Percentiles rank a stretch among this genome's conserved stretches.
Evolutionary conservation across 2,329 filamentous ascomycete species (phyloP).

Genomic region (Rutstroemia sydowiana): DNA sequence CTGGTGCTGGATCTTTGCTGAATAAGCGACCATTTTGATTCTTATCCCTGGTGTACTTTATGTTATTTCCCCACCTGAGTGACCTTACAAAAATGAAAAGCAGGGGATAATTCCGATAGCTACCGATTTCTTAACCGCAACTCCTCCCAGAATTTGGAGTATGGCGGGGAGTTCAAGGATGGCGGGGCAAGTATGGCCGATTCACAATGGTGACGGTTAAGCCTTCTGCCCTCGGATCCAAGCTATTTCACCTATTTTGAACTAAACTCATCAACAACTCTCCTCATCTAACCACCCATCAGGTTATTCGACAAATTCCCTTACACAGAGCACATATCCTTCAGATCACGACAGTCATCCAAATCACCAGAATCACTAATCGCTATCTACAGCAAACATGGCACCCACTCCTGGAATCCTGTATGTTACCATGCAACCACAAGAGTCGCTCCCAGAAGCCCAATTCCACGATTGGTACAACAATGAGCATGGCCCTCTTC

Average conservation of each 20-base stretch:
- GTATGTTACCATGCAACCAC: conserved; percentile 81
- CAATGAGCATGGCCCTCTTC: conserved; percentile 80
- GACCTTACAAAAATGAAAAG: not conserved
- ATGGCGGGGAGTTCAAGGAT: not conserved
- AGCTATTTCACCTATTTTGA: not conserved
- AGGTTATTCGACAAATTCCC: no score
- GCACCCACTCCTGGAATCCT: conserved; percentile 54
- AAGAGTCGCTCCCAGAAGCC: conserved; percentile 48
- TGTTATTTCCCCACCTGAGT: not conserved
- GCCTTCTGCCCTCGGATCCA: conserved; percentile 7
- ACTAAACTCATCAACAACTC: not conserved
- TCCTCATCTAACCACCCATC: no score
- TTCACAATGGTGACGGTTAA: conserved; percentile 1
- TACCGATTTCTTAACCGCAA: not conserved
- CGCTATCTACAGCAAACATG: not conserved
- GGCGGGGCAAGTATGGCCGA: conserved; percentile 4
- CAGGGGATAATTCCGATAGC: not conserved
- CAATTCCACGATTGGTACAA: conserved; percentile 93
- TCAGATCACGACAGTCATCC: no score
- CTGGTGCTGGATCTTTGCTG: no score
- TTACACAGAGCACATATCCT: no score
- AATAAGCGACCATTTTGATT: no score
- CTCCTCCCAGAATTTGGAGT: no score
- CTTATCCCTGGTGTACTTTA: no score
- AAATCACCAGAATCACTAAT: no score